Percentiles rank a stretch among this genome's conserved stretches.
Conservation (phyloP, 78 protist species). For the Dictyostelium intermedium region DNA sequence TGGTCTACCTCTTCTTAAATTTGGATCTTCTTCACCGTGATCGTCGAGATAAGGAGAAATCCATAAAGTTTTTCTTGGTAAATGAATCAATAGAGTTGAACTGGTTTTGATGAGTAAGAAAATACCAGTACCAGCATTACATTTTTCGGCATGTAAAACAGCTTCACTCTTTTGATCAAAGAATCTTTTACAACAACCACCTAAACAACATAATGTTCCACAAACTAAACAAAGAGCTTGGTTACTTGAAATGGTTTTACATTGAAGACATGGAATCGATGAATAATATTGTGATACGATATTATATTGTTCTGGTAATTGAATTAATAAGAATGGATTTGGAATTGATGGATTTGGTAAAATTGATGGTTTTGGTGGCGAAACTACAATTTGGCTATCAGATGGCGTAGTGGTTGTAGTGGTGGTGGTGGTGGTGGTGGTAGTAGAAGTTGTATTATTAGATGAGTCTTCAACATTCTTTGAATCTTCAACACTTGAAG, state of each 20-base stretch:
- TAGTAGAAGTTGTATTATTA: background rate
- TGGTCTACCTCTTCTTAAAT: constrained; percentile 76
- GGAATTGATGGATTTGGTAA: constrained; percentile 52
- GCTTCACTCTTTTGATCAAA: constrained; percentile 77
- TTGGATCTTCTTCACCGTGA: constrained; percentile 82
- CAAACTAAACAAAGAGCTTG: constrained; percentile 75
- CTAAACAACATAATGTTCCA: constrained; percentile 75
- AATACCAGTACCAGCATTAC: constrained; percentile 70
- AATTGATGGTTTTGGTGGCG: background rate
- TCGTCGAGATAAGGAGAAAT: constrained; percentile 77
- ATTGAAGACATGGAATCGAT: constrained; percentile 56
- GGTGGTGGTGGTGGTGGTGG: background rate
- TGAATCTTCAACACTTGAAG: constrained; percentile 2
- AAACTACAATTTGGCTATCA: background rate
- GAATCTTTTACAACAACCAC: constrained; percentile 74
- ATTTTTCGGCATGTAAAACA: constrained; percentile 72
- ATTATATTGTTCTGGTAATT: constrained; percentile 33
- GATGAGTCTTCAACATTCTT: background rate
- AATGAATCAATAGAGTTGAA: constrained; percentile 51
- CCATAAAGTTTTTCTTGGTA: constrained; percentile 74
- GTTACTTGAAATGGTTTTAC: constrained; percentile 60
- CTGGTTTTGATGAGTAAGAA: constrained; percentile 54
- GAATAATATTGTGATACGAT: constrained; percentile 56
- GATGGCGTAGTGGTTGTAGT: background rate
- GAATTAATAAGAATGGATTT: constrained; percentile 42